Percentiles rank a stretch among this genome's conserved stretches.
Conservation (phyloP, 495 filamentous ascomycete genomes). For the Aspergillus cristatus region DNA sequence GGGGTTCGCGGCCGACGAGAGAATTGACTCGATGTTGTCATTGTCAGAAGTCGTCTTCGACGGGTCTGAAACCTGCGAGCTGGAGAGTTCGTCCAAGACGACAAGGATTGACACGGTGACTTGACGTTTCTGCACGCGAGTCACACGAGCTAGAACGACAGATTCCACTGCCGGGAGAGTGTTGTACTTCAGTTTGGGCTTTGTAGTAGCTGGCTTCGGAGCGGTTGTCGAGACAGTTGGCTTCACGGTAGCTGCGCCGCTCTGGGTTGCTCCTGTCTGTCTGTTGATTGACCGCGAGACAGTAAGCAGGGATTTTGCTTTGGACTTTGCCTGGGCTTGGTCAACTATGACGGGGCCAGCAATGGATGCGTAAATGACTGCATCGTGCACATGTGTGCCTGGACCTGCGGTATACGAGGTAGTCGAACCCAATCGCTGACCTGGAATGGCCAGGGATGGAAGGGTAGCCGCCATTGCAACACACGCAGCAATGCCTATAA, state of each 20-base stretch:
- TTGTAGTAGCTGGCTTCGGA: conserved; percentile 11
- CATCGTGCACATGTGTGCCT: conserved; percentile 69
- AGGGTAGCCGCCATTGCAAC: conserved; percentile 22
- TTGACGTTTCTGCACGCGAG: conserved; percentile 72
- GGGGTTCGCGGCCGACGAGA: conserved; percentile 32
- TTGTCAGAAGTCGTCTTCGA: conserved; percentile 31
- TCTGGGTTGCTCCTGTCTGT: neutral
- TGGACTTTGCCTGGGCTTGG: conserved; percentile 33
- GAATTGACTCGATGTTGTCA: conserved; percentile 42
- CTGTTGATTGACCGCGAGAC: conserved; percentile 29
- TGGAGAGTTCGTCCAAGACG: conserved; percentile 45
- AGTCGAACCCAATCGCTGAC: conserved; percentile 64
- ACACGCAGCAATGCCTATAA: neutral
- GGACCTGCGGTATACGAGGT: conserved; percentile 59
- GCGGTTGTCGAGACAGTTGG: neutral
- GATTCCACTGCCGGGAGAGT: conserved; percentile 73
- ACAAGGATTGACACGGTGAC: conserved; percentile 75
- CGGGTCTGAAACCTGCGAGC: conserved; percentile 27
- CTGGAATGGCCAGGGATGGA: conserved; percentile 46
- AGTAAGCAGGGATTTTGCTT: conserved; percentile 46
- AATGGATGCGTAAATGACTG: conserved; percentile 67
- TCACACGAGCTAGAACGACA: conserved; percentile 73
- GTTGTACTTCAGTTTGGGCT: conserved; percentile 45
- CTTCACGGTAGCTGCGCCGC: conserved; percentile 15
- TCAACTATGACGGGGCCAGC: conserved; percentile 48